Evolutionary conservation across 2,329 filamentous ascomycete genomes (phyloP), one percentile per base, ranked within the genome.

Genomic region (Cryphonectria parasitica): DNA sequence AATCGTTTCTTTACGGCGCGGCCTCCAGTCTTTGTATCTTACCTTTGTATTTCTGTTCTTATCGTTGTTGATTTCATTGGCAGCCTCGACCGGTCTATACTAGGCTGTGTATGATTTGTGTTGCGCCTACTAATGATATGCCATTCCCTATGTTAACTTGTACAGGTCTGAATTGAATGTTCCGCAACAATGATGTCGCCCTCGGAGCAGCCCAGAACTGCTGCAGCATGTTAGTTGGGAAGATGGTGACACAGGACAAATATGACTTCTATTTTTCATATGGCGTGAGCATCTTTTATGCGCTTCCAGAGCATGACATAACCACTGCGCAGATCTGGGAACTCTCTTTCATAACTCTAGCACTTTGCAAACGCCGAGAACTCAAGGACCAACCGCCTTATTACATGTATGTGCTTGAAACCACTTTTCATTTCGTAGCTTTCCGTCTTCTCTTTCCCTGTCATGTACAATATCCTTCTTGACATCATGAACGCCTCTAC

Each of bases 401-500:
- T 22, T 45, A 43, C 25, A 41, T 3, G 34, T 41, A 68, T 61
- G 60, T 65, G 62, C 39, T 61, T n/a, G 7, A 34, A 61, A n/a
- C 17, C 54, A 34, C 13, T 58, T 58, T 58, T 39, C 28, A 49
- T 49, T 31, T 22, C 61, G 39, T 31, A 43, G 41, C 34, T 60
- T 22, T 65, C 39, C 28, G 31, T 45, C 11, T 45, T n/a, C 25
- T 19, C 49, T 22, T 41, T 31, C 41, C 28, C 45, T 31, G 39
- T 39, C 25, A 65, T 64, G 28, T 65, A 69, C 62, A 36, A 45
- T 31, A 49, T 49, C 45, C 7, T 54, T 43, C 56, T 39, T 58
- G 39, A 54, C 43, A 31, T 69, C 61, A 63, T 22, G 22, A 34
- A 63, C 45, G 54, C 36, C 36, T 41, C 39, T 63, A n/a, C 22